Percentiles rank a stretch among this genome's conserved stretches.
Evolutionary conservation across 768 basidiomycete species (phyloP).

Genomic region (Boletus sp.): DNA sequence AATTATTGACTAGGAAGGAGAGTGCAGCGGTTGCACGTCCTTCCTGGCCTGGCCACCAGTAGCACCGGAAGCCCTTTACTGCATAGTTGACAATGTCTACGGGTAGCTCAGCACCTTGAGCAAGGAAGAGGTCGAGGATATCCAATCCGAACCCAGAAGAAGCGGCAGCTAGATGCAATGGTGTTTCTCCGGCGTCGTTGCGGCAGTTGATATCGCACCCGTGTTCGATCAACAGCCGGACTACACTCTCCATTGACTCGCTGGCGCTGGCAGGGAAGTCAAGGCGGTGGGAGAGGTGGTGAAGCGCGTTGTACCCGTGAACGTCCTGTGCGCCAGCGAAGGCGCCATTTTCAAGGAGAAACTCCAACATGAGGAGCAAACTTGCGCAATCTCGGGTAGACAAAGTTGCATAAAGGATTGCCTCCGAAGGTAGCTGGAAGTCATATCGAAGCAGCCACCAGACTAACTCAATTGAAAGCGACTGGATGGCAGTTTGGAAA

Average conservation of each 20-base stretch:
- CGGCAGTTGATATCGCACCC: not conserved
- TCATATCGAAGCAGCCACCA: not conserved
- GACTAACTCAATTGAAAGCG: not conserved
- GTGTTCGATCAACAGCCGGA: not conserved
- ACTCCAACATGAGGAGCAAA: too few relatives aligned
- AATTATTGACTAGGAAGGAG: not conserved
- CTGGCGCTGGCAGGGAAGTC: fast-evolving
- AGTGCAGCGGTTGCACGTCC: not conserved
- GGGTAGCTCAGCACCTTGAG: not conserved
- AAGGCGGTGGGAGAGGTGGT: not conserved
- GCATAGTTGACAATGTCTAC: not conserved
- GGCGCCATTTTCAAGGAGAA: not conserved
- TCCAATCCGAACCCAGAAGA: not conserved
- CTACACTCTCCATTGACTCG: not conserved
- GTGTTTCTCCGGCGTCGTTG: not conserved
- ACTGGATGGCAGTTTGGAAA: not conserved
- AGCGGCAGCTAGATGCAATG: not conserved
- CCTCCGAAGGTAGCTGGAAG: not conserved
- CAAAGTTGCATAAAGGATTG: not conserved
- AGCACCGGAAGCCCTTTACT: not conserved
- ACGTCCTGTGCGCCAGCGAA: not conserved
- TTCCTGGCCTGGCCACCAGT: not conserved
- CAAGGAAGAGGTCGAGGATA: not conserved
- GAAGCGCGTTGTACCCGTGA: not conserved
- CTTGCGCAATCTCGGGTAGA: too few relatives aligned